A percentile compares a stretch with the other conserved stretches of the same genome.
phyloP scores from a whole-genome alignment of 2,329 filamentous ascomycete genomes.

The Leptographium lundbergii region DNA sequence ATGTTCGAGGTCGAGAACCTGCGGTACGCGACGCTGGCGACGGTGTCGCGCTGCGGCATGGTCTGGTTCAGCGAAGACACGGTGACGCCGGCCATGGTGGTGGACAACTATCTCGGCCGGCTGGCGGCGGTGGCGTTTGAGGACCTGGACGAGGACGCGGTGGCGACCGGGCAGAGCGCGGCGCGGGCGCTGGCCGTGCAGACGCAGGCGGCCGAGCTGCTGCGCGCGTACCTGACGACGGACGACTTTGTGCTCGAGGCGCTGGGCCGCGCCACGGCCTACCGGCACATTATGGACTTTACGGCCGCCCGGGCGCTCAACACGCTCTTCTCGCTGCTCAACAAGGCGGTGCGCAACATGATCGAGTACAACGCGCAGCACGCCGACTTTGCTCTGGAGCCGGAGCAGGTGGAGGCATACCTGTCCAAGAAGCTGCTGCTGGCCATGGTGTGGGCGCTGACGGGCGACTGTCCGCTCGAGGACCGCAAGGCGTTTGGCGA shows the following conservation, averaged over 20 bases:
- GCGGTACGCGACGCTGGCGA: constrained; percentile 93
- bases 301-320: constrained; percentile 81
- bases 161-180: constrained; percentile 56
- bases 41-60: constrained; percentile 99
- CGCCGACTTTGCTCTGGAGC: constrained; percentile 81
- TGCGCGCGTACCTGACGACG: constrained; percentile 61
- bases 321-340: constrained; percentile 88
- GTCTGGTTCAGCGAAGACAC: constrained; percentile 99
- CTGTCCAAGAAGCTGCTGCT: constrained; percentile 89
- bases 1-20: constrained; percentile 99
- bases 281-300: constrained; percentile 98
- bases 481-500: constrained; percentile 88
- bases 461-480: constrained; percentile 78
- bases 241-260: constrained; percentile 73
- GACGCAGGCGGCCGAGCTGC: constrained; percentile 62
- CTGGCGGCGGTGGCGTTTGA: constrained; percentile 79
- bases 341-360: constrained; percentile 83
- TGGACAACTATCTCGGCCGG: constrained; percentile 77
- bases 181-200: constrained; percentile 72
- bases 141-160: constrained; percentile 86
- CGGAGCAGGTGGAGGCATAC: constrained; percentile 80
- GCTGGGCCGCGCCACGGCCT: constrained; percentile 61
- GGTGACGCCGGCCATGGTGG: constrained; percentile 85
- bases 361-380: constrained; percentile 96
- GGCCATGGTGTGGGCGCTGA: constrained; percentile 88